phyloP scores from a whole-genome alignment of 768 basidiomycete genomes.

The Agaricus sinodeliciosus region DNA sequence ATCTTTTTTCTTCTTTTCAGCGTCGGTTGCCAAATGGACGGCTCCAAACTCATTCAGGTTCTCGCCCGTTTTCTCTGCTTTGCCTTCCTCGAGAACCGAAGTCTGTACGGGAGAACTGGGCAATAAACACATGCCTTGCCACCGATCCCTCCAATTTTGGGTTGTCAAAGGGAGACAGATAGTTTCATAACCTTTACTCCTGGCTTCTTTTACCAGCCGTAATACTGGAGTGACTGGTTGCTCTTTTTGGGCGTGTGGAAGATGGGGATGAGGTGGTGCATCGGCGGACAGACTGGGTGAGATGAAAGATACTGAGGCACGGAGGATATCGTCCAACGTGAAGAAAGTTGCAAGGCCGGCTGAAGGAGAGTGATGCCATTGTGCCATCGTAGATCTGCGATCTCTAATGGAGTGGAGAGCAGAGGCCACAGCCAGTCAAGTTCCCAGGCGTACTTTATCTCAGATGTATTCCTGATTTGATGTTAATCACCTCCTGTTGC shows the following conservation, averaged over 20 bases:
- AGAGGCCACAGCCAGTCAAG: no score
- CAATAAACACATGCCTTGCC: constrained; percentile 84
- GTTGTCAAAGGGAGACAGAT: constrained; percentile 89
- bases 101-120: constrained; percentile 23
- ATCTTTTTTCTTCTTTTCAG: constrained; percentile 29
- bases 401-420: no score
- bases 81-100: constrained; percentile 20
- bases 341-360: constrained; percentile 31
- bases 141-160: constrained; percentile 77
- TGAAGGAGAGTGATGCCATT: constrained; percentile 27
- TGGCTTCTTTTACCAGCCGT: constrained; percentile 43
- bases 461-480: no score
- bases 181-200: constrained; percentile 62
- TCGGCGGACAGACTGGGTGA: not conserved
- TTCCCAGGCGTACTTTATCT: no score
- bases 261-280: not conserved
- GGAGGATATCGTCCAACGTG: constrained; percentile 35
- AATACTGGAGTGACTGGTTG: constrained; percentile 43
- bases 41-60: not conserved
- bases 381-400: constrained; percentile 16
- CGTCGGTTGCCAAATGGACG: not conserved
- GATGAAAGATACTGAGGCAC: constrained; percentile 19
- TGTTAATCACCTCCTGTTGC: no score
- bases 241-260: constrained; percentile 2
- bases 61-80: not conserved